Conservation (phyloP, 768 basidiomycete genomes). For the Podaxis sp. region DNA sequence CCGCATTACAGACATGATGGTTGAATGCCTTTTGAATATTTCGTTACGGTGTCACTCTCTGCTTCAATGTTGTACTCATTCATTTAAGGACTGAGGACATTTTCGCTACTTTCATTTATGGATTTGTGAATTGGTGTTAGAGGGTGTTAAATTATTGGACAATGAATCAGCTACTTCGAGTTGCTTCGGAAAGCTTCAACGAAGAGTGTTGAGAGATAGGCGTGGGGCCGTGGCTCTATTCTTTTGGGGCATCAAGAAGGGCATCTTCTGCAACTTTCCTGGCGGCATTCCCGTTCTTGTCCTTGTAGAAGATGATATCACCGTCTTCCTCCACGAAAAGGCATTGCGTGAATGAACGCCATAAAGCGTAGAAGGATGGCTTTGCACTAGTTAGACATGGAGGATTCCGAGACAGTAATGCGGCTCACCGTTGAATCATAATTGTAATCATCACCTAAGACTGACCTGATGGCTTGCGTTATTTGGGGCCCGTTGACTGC, state of each 20-base stretch:
- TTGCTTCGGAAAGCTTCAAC: background rate
- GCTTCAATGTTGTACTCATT: background rate
- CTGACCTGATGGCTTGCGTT: conserved; percentile 42
- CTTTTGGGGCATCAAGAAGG: background rate
- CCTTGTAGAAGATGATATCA: conserved; percentile 53
- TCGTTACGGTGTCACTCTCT: too few relatives aligned
- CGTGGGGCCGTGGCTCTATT: background rate
- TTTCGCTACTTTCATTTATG: background rate
- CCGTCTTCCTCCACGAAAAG: conserved; percentile 56
- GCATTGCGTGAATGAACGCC: conserved; percentile 54
- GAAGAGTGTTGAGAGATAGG: background rate
- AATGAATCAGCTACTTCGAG: background rate
- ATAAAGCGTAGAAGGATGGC: conserved; percentile 47
- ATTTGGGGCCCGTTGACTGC: conserved; percentile 56
- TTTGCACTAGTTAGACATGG: conserved; percentile 15
- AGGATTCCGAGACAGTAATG: background rate
- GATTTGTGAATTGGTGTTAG: too few relatives aligned
- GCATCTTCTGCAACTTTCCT: conserved; percentile 25
- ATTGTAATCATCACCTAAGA: conserved; percentile 53
- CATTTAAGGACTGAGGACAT: background rate
- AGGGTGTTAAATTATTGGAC: background rate
- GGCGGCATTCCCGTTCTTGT: conserved; percentile 40
- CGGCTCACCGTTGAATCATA: conserved; percentile 49
- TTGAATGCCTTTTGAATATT: background rate
- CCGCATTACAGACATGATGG: background rate